These are phyloP conservation scores for Fomitopsis pinicola DNA, from an alignment of 1,284 basidiomycete genomes.

Conservation along the genomic window DNA sequence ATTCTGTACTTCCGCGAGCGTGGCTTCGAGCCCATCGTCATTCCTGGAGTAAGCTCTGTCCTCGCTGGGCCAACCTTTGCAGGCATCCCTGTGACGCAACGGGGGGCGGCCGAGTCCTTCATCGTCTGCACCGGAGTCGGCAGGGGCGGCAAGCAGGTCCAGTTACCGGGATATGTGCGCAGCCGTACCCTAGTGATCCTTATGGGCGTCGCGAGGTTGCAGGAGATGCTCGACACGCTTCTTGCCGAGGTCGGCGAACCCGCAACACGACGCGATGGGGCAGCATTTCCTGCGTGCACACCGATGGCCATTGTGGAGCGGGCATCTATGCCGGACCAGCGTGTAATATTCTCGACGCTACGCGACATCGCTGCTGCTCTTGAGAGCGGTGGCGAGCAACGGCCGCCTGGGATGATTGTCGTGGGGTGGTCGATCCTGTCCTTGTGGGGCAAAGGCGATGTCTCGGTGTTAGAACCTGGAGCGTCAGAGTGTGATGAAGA, in stretches of 20 bases:
- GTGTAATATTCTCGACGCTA: slow-evolving; percentile 81
- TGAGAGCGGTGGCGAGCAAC: slow-evolving; percentile 76
- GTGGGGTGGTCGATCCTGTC: slow-evolving; percentile 87
- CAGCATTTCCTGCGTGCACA: slow-evolving; percentile 67
- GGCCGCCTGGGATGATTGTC: slow-evolving; percentile 94
- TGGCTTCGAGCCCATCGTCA: slow-evolving; percentile 79
- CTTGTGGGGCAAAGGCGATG: slow-evolving; percentile 52
- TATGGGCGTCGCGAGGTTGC: slow-evolving; percentile 92
- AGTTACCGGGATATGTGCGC: slow-evolving; percentile 84
- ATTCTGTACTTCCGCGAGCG: slow-evolving; percentile 85
- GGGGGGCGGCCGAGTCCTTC: slow-evolving; percentile 88
- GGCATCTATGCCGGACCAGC: slow-evolving; percentile 88
- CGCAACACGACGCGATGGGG: slow-evolving; percentile 40
- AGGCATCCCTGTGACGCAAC: slow-evolving; percentile 91
- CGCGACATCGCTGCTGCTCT: slow-evolving; percentile 69
- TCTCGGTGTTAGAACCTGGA: slow-evolving; percentile 46
- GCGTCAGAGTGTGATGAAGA: slow-evolving; percentile 40
- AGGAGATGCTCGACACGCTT: slow-evolving; percentile 68
- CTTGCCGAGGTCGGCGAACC: slow-evolving; percentile 22
- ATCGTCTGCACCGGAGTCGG: slow-evolving; percentile 94
- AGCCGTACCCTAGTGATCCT: slow-evolving; percentile 79
- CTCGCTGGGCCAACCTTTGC: slow-evolving; percentile 88
- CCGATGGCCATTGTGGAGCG: slow-evolving; percentile 95
- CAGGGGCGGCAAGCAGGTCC: slow-evolving; percentile 79
- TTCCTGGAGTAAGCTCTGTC: slow-evolving; percentile 88